Base-by-base conservation (phyloP, 768 basidiomycete species). In the Omphalotus guepiniiformis region DNA sequence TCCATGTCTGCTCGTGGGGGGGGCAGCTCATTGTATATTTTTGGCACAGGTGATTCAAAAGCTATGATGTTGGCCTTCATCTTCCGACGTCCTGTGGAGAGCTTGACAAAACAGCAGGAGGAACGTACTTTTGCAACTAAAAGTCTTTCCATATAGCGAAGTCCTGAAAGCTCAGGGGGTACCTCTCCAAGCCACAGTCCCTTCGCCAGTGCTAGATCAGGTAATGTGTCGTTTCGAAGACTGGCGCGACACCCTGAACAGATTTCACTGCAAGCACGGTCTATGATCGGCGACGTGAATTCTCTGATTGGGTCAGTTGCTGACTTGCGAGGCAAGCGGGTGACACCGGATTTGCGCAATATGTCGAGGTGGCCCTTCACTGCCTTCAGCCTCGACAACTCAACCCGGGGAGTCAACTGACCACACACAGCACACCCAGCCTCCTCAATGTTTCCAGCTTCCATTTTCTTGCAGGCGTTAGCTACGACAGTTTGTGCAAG, bases 401-500 rank as follows among this genome's bases (percentile, higher is more conserved):
- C 27, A 1, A 22, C 11, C 3, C 42, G 4, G 7, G 40, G 48
- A 3, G 23, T 51, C n/a, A 64, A 42, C 27, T 53, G 26, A 3
- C 61, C 65, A 55, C 64, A 67, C 6, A 67, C 63, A 3, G 61
- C 57, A 56, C 65, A 67, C 9, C 64, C 63, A 18, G 46, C 45
- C 48, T 67, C 66, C 34, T 58, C 47, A 39, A 64, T 23, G 4
- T 28, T 36, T n/a, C n/a, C n/a, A n/a, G n/a, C n/a, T n/a, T n/a
- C n/a, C n/a, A n/a, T n/a, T n/a, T n/a, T n/a, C n/a, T n/a, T n/a
- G n/a, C n/a, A n/a, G n/a, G n/a, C n/a, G n/a, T n/a, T n/a, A n/a
- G n/a, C n/a, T n/a, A n/a, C n/a, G n/a, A n/a, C n/a, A n/a, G n/a
- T n/a, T n/a, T n/a, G n/a, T n/a, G n/a, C n/a, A n/a, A n/a, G n/a